These are phyloP conservation scores for Phytophthora tubulina DNA, from an alignment of 352 stramenopile species.

Conservation along the genomic window DNA sequence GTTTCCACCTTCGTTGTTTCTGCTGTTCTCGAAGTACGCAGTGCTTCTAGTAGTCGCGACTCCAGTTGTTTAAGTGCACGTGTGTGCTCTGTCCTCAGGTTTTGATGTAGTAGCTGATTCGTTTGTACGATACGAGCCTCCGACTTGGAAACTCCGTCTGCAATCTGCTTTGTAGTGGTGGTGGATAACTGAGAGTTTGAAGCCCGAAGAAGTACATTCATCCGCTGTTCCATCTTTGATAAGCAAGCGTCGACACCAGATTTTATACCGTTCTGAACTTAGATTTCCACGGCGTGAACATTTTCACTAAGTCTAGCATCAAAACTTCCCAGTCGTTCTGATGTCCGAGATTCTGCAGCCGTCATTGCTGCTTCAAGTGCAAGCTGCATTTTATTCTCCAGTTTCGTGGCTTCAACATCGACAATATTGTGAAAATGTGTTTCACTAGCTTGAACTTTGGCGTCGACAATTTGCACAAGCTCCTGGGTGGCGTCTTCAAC, in stretches of 20 bases:
- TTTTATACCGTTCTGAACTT: background rate
- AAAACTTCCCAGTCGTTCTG: background rate
- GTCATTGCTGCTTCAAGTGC: background rate
- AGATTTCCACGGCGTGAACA: background rate
- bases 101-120: background rate
- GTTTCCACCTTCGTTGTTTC: background rate
- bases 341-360: background rate
- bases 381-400: conserved; percentile 7
- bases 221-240: background rate
- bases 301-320: background rate
- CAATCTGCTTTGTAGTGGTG: background rate
- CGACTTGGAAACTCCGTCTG: background rate
- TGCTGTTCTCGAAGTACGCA: background rate
- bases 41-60: background rate
- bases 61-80: background rate
- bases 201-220: background rate
- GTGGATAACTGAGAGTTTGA: background rate
- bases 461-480: conserved; percentile 1
- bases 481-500: background rate
- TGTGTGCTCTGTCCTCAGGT: background rate
- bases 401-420: background rate
- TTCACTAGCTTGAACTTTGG: conserved; percentile 5
- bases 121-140: background rate
- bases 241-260: background rate
- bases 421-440: background rate